Evolutionary conservation across 2,329 filamentous ascomycete species (phyloP), one percentile per base, ranked within the genome.

Genomic region (Scortechinia acanthostroma): DNA sequence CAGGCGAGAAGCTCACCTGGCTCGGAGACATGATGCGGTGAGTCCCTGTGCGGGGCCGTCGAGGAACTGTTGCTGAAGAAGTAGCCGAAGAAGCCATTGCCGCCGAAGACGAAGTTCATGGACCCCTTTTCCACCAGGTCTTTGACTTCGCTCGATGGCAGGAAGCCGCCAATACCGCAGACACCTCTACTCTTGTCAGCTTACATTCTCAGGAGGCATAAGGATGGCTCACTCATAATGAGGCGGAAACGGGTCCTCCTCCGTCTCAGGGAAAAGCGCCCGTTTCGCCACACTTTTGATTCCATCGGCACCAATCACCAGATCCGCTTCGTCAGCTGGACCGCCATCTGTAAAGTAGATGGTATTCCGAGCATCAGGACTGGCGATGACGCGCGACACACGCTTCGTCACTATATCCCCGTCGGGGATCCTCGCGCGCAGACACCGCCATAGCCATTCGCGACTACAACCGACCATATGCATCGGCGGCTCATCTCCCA

Each of bases 21-120:
- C 6, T 52, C 48, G 2, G 55, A 53, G 14, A 57, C 48, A 21
- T 58, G 46, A 20, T 45, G 21, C 21, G 54, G 45, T 10, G 56
- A 54, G 47, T 59, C 49, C 17, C 55, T 45, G 33, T 57, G 47
- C 2, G 50, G 46, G 14, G 50, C 52, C 2, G 49, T 44, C 6
- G 44, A 5, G 3, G 53, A 48, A 33, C 54, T 59, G 4, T 52
- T 50, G 14, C 58, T 52, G 43, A 62, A 65, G 21, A 65, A 63
- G 51, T 73, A 74, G 1, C 71, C 71, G 49, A 74, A 74, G 51
- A 73, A 74, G 0, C 71, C 71, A 44, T 70, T 70, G 1, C 64
- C 58, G 2, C 71, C 69, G 46, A 71, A 71, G 0, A 64, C 56
- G 40, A 73, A 58, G 30, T 59, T 60, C 61, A 71, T 68, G 1